Base-by-base conservation (phyloP, 2,329 filamentous ascomycete genomes). In the Xylariaceae sp. region DNA sequence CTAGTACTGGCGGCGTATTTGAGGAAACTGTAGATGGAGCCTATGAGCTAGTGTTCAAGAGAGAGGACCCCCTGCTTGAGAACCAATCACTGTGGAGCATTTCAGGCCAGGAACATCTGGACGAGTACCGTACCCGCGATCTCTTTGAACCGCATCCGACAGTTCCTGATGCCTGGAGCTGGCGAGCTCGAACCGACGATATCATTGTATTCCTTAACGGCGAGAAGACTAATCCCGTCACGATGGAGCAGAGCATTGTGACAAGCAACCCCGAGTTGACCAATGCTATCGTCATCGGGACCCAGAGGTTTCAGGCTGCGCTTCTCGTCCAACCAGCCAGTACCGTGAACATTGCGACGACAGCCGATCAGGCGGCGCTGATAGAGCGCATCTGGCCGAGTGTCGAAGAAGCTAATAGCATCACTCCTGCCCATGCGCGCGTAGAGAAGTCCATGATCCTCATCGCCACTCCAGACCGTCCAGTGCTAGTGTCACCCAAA, bases 151-250 rank as follows among this genome's bases (percentile, higher is more conserved):
- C 37, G 7, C 59, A 64, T 37, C 58, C 56, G 3, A 50, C 47
- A 1, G 37, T 58, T 1, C 36, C 55, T 3, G 50, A 62, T 14
- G 44, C 47, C 4, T 64, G 61, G 62, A 37, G 49, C 14, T 62
- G 56, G 54, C 40, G 41, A 1, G 60, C 58, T 7, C 56, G 59
- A 3, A 52, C 55, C 10, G 62, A 63, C 47, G 58, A 63, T 17
- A 62, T 64, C 10, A 59, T 62, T 33, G 54, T 64, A n/a, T 62
- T 62, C 11, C 46, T 59, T 7, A 67, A 58, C 51, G 62, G 54
- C 19, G 58, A 62, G 35, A 64, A 61, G 40, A 55, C 55, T 10
- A 60, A 61, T 40, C 58, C 56, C 3, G 45, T 61, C 12, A 52
- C 56, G 1, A 60, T 63, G 55, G 60, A 64, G 47, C 52, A 57